These are phyloP conservation scores for Pluteus cervinus DNA, from an alignment of 768 basidiomycete species.

Conservation along the genomic window DNA sequence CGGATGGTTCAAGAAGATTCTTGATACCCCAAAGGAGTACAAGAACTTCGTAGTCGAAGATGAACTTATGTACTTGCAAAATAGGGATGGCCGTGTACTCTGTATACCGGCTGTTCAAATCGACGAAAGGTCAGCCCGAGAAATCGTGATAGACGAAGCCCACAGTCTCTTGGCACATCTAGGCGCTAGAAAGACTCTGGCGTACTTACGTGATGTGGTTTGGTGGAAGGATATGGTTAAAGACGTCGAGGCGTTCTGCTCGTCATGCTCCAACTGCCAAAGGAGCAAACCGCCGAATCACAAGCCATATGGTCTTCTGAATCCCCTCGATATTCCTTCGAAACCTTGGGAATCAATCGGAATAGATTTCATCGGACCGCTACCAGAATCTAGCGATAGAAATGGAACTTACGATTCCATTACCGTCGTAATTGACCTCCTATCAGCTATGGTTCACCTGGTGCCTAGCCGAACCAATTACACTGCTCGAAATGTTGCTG, in stretches of 20 bases:
- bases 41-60: slow-evolving; percentile 13
- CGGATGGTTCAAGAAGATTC: slow-evolving; percentile 12
- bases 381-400: slow-evolving; percentile 11
- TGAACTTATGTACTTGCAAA: slow-evolving; percentile 13
- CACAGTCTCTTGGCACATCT: slow-evolving; percentile 35
- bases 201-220: slow-evolving; percentile 23
- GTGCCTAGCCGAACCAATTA: slow-evolving; percentile 23
- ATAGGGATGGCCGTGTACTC: slow-evolving; percentile 6
- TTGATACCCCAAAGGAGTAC: slow-evolving; percentile 11
- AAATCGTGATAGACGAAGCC: slow-evolving; percentile 28
- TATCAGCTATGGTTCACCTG: slow-evolving; percentile 18
- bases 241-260: slow-evolving; percentile 21
- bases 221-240: slow-evolving; percentile 33
- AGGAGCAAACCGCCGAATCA: slow-evolving; percentile 18
- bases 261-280: slow-evolving; percentile 17
- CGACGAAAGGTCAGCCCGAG: slow-evolving; percentile 14
- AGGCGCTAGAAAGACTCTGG: slow-evolving; percentile 24
- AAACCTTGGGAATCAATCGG: slow-evolving; percentile 21
- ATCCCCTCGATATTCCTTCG: slow-evolving; percentile 16
- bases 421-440: slow-evolving; percentile 20
- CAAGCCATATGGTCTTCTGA: slow-evolving; percentile 18
- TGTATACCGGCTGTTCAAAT: slow-evolving; percentile 19
- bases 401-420: slow-evolving; percentile 20
- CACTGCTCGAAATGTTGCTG: slow-evolving; percentile 24
- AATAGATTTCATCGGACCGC: slow-evolving; percentile 19